Base-by-base conservation (phyloP, 2,329 filamentous ascomycete species). In the Plectosphaerella plurivora region DNA sequence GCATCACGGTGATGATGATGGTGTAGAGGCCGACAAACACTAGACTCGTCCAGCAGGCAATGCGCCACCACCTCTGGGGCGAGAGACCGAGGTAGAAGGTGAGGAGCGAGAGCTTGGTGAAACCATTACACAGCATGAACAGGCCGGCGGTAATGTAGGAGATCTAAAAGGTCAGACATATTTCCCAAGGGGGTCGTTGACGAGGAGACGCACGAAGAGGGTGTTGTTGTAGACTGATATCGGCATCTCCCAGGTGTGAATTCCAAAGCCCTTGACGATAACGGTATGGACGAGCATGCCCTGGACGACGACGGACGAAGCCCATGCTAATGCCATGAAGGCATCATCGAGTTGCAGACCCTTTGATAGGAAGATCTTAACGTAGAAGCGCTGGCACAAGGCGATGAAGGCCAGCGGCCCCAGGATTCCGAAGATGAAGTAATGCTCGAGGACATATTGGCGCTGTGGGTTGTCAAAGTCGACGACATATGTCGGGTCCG, bases 31-130 rank as follows among this genome's bases (percentile, higher is more conserved):
- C 53, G 18, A 70, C 61, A 12, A 72, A 50, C 1, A 58, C 53
- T 2, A 69, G 63, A 0, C 62, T 61, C 1, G 55, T 49, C 58
- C 65, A 71, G 8, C 66, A 60, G 0, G 61, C 58, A 3, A 59
- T 51, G 9, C 65, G 66, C 49, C 71, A 71, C 58, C 64, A 63
- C 20, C 42, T 58, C 16, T 66, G 65, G 0, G 70, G 69, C 1
- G 68, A 69, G 2, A 74, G 58, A 10, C 63, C 63, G 12, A 67
- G 59, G 49, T 73, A 73, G 44, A 74, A 70, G 5, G 69, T 59
- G 4, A 73, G 63, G 4, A 74, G 65, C 0, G 69, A 65, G 3
- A 72, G 22, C 46, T 73, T 74, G 12, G 68, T 65, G 16, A 69
- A 61, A 3, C 63, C 65, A 12, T 64, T 65, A 36, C 66, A 65